Percentiles rank a stretch among this genome's conserved stretches.
These are phyloP conservation scores for Phaeosphaeria sp. DNA, from an alignment of 2,329 filamentous ascomycete genomes.

Conservation along the genomic window DNA sequence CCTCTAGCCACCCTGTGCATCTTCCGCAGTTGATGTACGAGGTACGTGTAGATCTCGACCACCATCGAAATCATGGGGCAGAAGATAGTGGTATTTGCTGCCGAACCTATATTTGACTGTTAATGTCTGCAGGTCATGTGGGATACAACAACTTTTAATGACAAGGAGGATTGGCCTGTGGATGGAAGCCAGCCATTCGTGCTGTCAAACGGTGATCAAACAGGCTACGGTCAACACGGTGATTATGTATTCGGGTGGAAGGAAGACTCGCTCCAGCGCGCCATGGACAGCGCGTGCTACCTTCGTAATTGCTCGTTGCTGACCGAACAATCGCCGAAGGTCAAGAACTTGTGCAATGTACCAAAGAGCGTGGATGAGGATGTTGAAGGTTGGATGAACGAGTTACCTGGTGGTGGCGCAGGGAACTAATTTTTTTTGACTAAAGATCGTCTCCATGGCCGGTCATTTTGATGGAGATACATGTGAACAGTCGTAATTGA, in stretches of 20 bases:
- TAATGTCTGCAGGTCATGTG: neutral
- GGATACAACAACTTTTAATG: neutral
- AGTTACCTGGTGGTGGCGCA: neutral
- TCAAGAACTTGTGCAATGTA: neutral
- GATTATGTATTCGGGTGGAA: constrained; percentile 5
- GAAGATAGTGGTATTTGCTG: too few species aligned
- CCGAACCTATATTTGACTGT: neutral
- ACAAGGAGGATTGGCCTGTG: constrained; percentile 1
- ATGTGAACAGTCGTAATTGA: neutral
- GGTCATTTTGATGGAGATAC: neutral
- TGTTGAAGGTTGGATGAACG: neutral
- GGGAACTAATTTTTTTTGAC: neutral
- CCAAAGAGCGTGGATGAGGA: neutral
- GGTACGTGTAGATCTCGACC: neutral
- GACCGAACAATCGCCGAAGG: neutral
- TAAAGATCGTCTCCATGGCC: too few species aligned
- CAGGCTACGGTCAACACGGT: constrained; percentile 1
- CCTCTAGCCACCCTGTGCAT: neutral
- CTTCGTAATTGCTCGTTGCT: neutral
- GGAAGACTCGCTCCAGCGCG: constrained; percentile 3
- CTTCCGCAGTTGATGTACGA: neutral
- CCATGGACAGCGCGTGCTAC: constrained; percentile 1
- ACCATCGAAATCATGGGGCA: too few species aligned
- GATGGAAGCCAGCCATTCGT: constrained; percentile 2
- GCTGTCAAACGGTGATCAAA: neutral